Conservation (phyloP, 208 protist species). For the Tritrichomonas musculus region DNA sequence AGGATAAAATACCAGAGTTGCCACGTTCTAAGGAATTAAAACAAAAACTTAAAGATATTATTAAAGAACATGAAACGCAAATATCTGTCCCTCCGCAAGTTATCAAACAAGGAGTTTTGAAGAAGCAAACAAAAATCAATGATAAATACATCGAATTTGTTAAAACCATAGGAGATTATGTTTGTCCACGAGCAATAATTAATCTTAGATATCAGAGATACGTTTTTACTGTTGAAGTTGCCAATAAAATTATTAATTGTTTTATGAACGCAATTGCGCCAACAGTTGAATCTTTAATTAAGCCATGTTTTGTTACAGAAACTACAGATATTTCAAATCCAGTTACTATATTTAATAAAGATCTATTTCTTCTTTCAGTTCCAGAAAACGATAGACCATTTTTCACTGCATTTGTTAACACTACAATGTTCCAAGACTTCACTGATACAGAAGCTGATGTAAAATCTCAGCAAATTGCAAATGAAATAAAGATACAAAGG, state of each 20-base stretch:
- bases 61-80: neutral
- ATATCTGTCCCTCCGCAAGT: neutral
- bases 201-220: neutral
- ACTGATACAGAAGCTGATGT: neutral
- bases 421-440: neutral
- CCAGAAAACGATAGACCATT: neutral
- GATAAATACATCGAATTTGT: neutral
- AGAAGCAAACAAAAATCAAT: neutral
- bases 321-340: neutral
- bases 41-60: neutral
- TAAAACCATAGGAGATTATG: neutral
- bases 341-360: neutral
- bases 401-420: neutral
- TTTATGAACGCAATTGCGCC: neutral
- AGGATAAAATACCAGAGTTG: neutral
- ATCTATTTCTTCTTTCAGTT: neutral
- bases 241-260: neutral
- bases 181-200: neutral
- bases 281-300: neutral
- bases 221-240: neutral
- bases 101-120: neutral
- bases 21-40: neutral
- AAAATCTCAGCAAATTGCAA: too few relatives aligned
- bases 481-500: too few relatives aligned
- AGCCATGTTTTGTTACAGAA: slow-evolving; percentile 20